Evolutionary conservation across 176 grass and related monocot species (phyloP).

Genomic region (Carex littledalei): DNA sequence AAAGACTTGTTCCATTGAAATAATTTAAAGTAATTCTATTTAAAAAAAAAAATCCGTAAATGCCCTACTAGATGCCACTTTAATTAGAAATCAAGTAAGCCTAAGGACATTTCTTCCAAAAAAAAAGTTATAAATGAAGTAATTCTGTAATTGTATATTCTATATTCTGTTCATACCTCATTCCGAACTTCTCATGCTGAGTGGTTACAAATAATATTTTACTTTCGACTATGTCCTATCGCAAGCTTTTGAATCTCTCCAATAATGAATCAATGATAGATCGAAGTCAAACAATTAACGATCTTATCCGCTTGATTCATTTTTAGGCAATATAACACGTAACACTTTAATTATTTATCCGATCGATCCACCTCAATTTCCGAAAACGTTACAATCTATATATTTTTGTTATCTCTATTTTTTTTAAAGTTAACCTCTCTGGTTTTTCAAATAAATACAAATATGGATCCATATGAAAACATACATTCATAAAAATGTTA

Average conservation of each 20-base stretch:
- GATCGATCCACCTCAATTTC: neutral
- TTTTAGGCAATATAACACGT: neutral
- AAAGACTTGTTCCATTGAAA: no score
- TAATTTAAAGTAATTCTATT: no score
- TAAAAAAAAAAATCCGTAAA: no score
- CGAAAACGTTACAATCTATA: neutral
- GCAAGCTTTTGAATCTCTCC: neutral
- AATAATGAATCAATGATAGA: conserved; percentile 8
- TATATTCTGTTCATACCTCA: neutral
- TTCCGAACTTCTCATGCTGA: neutral
- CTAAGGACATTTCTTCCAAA: no score
- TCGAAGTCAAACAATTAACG: neutral
- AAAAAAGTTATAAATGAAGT: no score
- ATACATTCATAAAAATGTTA: neutral
- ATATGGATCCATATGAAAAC: neutral
- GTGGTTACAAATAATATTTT: conserved; percentile 13
- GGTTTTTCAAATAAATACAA: neutral
- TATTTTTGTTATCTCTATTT: neutral
- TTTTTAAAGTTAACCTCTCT: neutral
- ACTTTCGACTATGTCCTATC: neutral
- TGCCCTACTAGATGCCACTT: neutral
- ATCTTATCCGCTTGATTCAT: neutral
- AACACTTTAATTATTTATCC: neutral
- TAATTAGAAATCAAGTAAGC: neutral
- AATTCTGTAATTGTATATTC: neutral